Evolutionary conservation across 441 rosid species (phyloP).

Genomic region (Rhodomyrtus psidioides): DNA sequence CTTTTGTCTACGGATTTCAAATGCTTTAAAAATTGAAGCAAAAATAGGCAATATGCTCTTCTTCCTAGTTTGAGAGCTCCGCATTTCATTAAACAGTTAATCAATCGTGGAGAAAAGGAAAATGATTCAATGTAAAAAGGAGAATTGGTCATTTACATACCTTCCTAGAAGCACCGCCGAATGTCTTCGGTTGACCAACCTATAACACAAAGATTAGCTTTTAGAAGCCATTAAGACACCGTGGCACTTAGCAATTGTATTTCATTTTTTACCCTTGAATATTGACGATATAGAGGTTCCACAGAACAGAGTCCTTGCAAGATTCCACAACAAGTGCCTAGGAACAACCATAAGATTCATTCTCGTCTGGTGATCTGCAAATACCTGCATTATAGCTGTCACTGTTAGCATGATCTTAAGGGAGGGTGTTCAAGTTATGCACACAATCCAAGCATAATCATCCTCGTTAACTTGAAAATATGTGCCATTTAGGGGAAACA

Average conservation of each 20-base stretch:
- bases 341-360: too few species aligned
- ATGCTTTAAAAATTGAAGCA: neutral
- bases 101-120: neutral
- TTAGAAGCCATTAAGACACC: neutral
- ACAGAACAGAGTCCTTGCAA: too few species aligned
- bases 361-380: too few species aligned
- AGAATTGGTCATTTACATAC: slow-evolving; percentile 11
- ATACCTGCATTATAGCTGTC: too few species aligned
- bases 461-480: too few species aligned
- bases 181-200: slow-evolving; percentile 40
- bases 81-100: neutral
- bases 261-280: slow-evolving; percentile 9
- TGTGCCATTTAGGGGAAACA: too few species aligned
- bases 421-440: too few species aligned
- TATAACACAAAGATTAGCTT: slow-evolving; percentile 1
- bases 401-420: too few species aligned
- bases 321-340: too few species aligned
- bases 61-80: neutral
- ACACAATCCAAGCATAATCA: too few species aligned
- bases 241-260: neutral
- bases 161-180: slow-evolving; percentile 51
- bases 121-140: neutral
- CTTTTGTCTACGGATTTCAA: neutral
- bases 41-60: neutral
- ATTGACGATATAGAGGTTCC: too few species aligned